Evolutionary conservation across 2,329 filamentous ascomycete species (phyloP).

Genomic region (Beauveria varroae): DNA sequence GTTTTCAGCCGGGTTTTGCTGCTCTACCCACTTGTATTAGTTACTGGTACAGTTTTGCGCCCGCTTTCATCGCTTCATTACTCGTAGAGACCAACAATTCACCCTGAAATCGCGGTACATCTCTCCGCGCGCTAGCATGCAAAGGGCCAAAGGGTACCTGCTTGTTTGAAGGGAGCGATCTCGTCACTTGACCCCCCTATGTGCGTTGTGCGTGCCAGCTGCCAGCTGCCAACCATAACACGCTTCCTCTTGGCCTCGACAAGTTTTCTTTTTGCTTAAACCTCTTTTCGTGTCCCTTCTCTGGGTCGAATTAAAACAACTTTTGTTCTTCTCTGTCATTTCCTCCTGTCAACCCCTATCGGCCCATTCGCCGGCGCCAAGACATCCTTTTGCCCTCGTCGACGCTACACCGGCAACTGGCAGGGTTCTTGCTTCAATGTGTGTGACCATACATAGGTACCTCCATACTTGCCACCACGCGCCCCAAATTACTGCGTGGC

Average conservation of each 20-base stretch:
- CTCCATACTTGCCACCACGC: neutral
- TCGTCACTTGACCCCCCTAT: neutral
- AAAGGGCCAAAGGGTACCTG: neutral
- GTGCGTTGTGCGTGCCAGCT: neutral
- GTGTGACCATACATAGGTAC: neutral
- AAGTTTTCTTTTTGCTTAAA: neutral
- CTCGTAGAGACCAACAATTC: constrained; percentile 4
- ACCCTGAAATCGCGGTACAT: neutral
- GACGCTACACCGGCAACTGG: constrained; percentile 1
- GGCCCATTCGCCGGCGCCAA: neutral
- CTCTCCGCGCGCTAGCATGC: constrained; percentile 1
- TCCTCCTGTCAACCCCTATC: neutral
- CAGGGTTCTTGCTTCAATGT: constrained; percentile 5
- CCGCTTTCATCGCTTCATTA: neutral
- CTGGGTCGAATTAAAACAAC: neutral
- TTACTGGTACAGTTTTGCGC: neutral
- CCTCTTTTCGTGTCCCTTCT: neutral
- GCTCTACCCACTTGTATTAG: no score
- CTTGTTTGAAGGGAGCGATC: neutral
- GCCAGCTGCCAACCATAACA: neutral
- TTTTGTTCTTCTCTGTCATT: neutral
- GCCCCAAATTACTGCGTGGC: constrained; percentile 9
- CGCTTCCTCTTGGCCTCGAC: neutral
- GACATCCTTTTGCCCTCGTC: constrained; percentile 3
- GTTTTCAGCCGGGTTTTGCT: neutral